phyloP scores from a whole-genome alignment of 768 basidiomycete species.

The Brasilioporus rufonigricans region DNA sequence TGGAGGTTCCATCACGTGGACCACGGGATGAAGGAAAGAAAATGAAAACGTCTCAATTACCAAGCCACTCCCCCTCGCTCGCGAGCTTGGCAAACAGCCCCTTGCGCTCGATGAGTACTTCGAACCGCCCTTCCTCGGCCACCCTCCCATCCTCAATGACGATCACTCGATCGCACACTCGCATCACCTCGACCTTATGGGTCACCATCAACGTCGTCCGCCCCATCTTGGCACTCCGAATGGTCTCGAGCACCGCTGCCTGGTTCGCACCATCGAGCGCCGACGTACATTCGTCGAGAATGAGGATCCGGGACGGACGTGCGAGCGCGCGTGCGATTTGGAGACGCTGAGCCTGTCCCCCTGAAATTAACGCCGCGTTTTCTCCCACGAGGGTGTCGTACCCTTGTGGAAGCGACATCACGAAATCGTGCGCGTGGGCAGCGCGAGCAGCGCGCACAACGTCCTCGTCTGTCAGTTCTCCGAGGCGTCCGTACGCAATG shows the following conservation, averaged over 20 bases:
- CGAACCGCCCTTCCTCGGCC: slow-evolving; percentile 76
- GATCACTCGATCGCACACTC: slow-evolving; percentile 85
- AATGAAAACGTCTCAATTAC: slow-evolving; percentile 18
- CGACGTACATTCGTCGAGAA: slow-evolving; percentile 95
- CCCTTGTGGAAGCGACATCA: slow-evolving; percentile 72
- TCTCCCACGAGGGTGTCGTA: slow-evolving; percentile 90
- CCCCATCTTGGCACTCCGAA: slow-evolving; percentile 58
- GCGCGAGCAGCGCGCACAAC: slow-evolving; percentile 68
- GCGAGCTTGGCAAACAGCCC: slow-evolving; percentile 80
- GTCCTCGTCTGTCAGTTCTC: slow-evolving; percentile 51
- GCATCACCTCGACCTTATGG: slow-evolving; percentile 89
- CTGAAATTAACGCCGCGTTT: slow-evolving; percentile 87
- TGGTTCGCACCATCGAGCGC: slow-evolving; percentile 88
- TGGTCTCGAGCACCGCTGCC: slow-evolving; percentile 75
- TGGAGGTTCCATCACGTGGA: background rate
- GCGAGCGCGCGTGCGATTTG: slow-evolving; percentile 92
- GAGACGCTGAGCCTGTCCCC: slow-evolving; percentile 92
- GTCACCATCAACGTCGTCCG: slow-evolving; percentile 91
- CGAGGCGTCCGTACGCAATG: slow-evolving; percentile 66
- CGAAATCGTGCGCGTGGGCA: slow-evolving; percentile 86
- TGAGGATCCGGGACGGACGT: slow-evolving; percentile 65
- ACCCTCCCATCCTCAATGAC: slow-evolving; percentile 77
- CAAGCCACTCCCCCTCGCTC: slow-evolving; percentile 69
- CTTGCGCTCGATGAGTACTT: slow-evolving; percentile 59
- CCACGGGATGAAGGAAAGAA: background rate